Evolutionary conservation across 164 flowering plant species (phyloP).

Genomic region (Houttuynia cordata): DNA sequence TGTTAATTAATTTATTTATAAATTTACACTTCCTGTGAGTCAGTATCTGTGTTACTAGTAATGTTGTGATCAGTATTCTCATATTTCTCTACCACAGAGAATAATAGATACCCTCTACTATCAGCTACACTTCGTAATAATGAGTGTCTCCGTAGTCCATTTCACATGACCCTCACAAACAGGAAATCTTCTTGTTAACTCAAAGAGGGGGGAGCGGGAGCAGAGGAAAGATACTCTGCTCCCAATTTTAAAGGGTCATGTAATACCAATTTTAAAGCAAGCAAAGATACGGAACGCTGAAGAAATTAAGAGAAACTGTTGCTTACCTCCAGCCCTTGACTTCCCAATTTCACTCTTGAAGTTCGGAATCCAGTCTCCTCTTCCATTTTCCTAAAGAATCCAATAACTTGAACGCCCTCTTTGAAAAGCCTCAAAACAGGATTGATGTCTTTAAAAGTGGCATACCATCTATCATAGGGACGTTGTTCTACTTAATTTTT

Average conservation of each 20-base stretch:
- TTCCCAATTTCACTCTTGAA: conserved; percentile 1
- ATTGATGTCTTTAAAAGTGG: neutral
- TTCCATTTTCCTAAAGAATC: neutral
- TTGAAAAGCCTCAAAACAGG: neutral
- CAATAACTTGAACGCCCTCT: neutral
- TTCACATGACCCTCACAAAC: too few species aligned
- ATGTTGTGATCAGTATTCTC: too few species aligned
- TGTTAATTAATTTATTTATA: too few species aligned
- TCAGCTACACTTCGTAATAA: too few species aligned
- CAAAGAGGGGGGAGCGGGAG: neutral
- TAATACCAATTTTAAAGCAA: neutral
- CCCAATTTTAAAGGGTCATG: neutral
- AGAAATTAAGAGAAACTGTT: neutral
- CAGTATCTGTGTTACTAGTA: too few species aligned
- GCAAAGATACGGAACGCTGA: neutral
- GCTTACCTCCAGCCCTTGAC: neutral
- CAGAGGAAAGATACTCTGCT: neutral
- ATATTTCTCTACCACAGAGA: too few species aligned
- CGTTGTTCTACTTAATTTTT: too few species aligned
- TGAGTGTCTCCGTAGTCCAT: too few species aligned
- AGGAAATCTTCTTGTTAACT: too few species aligned
- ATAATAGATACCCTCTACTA: too few species aligned
- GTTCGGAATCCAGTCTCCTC: neutral
- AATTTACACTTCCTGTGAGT: too few species aligned
- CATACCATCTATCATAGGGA: neutral